Conservation (phyloP, 1,284 basidiomycete species). For the Cryptococcus deneoformans region DNA sequence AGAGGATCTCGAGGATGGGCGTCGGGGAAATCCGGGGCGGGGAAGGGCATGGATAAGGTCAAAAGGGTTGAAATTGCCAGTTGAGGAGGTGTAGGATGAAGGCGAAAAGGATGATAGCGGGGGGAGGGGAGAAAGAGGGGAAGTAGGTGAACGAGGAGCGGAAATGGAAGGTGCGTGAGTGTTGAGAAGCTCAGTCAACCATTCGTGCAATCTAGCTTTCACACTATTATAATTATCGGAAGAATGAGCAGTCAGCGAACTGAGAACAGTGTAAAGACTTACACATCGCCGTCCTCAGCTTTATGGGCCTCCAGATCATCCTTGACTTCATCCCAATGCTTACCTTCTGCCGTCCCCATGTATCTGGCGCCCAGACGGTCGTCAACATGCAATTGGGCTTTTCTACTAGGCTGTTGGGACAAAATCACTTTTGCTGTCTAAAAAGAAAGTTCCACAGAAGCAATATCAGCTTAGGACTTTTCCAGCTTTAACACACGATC, state of each 20-base stretch:
- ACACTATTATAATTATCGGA: background rate
- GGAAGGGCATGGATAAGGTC: conserved; percentile 4
- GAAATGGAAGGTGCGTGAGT: conserved; percentile 11
- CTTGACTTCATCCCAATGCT: conserved; percentile 7
- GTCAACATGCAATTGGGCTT: conserved; percentile 5
- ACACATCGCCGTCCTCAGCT: conserved; percentile 5
- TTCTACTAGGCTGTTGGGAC: conserved; percentile 1
- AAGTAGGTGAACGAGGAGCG: background rate
- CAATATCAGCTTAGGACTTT: too few relatives aligned
- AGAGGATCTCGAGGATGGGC: background rate
- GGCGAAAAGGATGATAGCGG: background rate
- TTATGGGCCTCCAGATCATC: background rate
- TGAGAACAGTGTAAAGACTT: background rate
- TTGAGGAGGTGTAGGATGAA: background rate
- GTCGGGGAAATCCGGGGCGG: conserved; percentile 5
- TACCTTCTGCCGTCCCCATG: conserved; percentile 8
- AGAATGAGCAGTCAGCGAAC: too few relatives aligned
- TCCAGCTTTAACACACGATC: too few relatives aligned
- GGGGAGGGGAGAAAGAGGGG: background rate
- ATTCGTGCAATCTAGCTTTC: conserved; percentile 5
- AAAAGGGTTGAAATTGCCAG: background rate
- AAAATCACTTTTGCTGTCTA: conserved; percentile 13
- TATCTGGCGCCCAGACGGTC: conserved; percentile 7
- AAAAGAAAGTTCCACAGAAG: background rate
- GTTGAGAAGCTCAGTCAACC: conserved; percentile 9